Base-by-base conservation (phyloP, 345 rosid genomes). In the Clarkia xantiana region DNA sequence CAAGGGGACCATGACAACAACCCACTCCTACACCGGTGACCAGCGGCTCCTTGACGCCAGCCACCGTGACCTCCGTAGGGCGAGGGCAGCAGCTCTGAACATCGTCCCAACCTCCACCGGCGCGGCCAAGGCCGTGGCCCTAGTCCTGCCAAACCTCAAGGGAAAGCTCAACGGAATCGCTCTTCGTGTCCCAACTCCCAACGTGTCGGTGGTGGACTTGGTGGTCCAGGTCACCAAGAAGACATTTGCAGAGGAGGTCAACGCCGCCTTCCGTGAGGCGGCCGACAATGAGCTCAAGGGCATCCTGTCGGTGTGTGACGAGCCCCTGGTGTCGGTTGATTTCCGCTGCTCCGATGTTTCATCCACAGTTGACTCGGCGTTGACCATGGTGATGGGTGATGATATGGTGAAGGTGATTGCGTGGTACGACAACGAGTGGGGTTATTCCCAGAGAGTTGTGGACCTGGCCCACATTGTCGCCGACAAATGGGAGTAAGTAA, bases 361-460 rank as follows among this genome's bases (percentile, higher is more conserved):
- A 12, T 76, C 91, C 14, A 79, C 94, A 1, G 80, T 90, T 15
- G 97, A 90, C 59, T 72, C 95, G 34, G 80, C 97, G 0, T 80
- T 86, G 29, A 90, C 97, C 44, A 73, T 90, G 90, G 97, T 90
- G 14, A 90, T 90, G 97, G 97, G 97, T 49, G 97, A 90, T 60
- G 97, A 83, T 69, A 80, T 90, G 95, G 88, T 90, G 48, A 90
- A 90, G 74, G 95, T 90, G 53, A 83, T 90, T 60, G 97, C 97
- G 15, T 90, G 95, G 95, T 86, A 86, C 54, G 95, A 90, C 60
- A 90, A 90, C 12, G 95, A 90, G 61, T 90, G 97, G 97, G 97
- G 97, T 45, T 90, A 90, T 73, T 86, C 95, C 12, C 95, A 90
- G 72, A 80, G 97, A 70, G 97, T 90, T 43, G 97, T 89, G 36